Base-by-base conservation (phyloP, 345 rosid genomes). In the Gossypium stocksii region DNA sequence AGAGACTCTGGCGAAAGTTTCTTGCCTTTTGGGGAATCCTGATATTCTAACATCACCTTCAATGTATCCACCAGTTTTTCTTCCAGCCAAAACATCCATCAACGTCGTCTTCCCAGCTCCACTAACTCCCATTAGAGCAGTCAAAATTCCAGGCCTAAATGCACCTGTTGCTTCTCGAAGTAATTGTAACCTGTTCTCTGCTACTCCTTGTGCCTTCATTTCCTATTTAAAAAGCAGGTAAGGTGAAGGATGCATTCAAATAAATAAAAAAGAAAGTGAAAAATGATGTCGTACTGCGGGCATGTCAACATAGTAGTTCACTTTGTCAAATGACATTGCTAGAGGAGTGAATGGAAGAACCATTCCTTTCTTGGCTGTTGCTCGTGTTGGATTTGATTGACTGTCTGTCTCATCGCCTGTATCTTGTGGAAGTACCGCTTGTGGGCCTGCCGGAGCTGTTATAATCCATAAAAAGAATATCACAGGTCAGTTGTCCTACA, bases 61-160 rank as follows among this genome's bases (percentile, higher is more conserved):
- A 14, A 88, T 83, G 69, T 87, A 88, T 57, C 97, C 94, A 64
- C 90, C 91, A 9, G 91, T 88, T 80, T 91, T 91, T 78, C 97
- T 87, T 68, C 97, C 97, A 44, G 97, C 94, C 20, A 91, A 76
- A 66, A 91, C 97, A 82, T 91, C 97, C 97, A 91, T 90, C 75
- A 90, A 53, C 66, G 97, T 91, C 16, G 97, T 90, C 80, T 91
- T 91, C 4, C 97, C 95, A 8, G 95, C 95, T n/a, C 94, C 94
- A 29, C 89, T 85, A 20, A 86, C 89, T 66, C 92, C 94, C 94
- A 90, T 90, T 56, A 90, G 82, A 76, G 94, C 94, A 17, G 97
- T 91, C 13, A 91, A 90, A 68, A 91, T 89, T 19, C 97, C 97
- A 10, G 93, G 93, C 84, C 92, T 86, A 76, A 91, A 91, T 59